Evolutionary conservation across 2,329 filamentous ascomycete species (phyloP).

Genomic region (Pseudogymnoascus sp.): DNA sequence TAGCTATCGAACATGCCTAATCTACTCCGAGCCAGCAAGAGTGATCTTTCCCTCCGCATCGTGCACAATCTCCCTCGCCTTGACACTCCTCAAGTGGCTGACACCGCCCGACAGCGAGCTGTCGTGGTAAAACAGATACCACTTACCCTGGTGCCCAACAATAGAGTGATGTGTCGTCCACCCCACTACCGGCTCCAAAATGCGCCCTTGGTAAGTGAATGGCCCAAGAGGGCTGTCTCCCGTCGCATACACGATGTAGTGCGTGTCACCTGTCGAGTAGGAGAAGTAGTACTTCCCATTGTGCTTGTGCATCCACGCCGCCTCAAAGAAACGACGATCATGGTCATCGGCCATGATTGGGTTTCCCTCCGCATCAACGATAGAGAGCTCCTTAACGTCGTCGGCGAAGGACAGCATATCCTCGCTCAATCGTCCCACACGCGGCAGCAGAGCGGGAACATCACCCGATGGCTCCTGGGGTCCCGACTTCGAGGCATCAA

Average conservation of each 20-base stretch:
- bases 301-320: constrained; percentile 71
- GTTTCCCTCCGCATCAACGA: constrained; percentile 53
- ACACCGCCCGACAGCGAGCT: constrained; percentile 58
- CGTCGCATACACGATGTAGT: constrained; percentile 63
- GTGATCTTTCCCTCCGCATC: constrained; percentile 1
- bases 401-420: constrained; percentile 58
- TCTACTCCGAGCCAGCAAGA: neutral
- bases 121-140: constrained; percentile 73
- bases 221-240: constrained; percentile 58
- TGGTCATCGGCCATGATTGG: constrained; percentile 60
- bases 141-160: constrained; percentile 61
- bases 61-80: constrained; percentile 29
- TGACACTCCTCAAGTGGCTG: constrained; percentile 64
- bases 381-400: constrained; percentile 50
- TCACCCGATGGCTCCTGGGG: constrained; percentile 53
- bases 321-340: constrained; percentile 70
- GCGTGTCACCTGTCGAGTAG: constrained; percentile 71
- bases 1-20: neutral
- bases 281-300: constrained; percentile 64
- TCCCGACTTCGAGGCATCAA: constrained; percentile 45
- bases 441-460: constrained; percentile 52
- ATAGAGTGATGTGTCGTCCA: constrained; percentile 81
- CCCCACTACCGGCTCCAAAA: constrained; percentile 67
- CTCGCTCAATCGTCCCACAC: constrained; percentile 53
- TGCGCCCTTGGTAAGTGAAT: constrained; percentile 62